Conservation (phyloP, 495 filamentous ascomycete species). For the Daldinia loculata region DNA sequence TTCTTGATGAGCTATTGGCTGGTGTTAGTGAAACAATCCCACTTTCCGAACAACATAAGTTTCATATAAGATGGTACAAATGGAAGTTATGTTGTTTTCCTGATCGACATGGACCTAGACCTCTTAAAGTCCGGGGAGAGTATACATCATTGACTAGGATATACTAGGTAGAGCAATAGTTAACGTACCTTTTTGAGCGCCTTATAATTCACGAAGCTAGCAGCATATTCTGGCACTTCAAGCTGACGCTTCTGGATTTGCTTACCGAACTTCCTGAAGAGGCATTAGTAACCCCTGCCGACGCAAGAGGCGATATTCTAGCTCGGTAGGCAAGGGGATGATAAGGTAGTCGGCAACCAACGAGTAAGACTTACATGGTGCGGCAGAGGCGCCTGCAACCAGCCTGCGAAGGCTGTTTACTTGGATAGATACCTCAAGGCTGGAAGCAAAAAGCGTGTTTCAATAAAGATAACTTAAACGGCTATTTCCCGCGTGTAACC, state of each 20-base stretch:
- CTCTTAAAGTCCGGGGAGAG: constrained; percentile 11
- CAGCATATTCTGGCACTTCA: constrained; percentile 98
- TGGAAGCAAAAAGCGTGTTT: constrained; percentile 16
- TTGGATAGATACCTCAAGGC: constrained; percentile 25
- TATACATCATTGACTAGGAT: constrained; percentile 9
- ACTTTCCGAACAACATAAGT: constrained; percentile 28
- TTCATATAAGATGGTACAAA: constrained; percentile 31
- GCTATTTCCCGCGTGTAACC: constrained; percentile 33
- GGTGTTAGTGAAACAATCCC: constrained; percentile 45
- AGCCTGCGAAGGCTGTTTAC: constrained; percentile 39
- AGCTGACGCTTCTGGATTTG: constrained; percentile 98
- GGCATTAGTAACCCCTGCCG: constrained; percentile 23
- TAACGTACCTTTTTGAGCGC: constrained; percentile 89
- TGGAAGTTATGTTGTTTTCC: constrained; percentile 11
- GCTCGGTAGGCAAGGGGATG: neutral
- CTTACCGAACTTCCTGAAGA: constrained; percentile 96
- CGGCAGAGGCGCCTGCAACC: constrained; percentile 38
- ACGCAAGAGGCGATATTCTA: neutral
- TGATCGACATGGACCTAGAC: constrained; percentile 3
- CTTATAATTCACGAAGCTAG: constrained; percentile 99
- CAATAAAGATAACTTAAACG: constrained; percentile 21
- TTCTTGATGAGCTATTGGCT: constrained; percentile 91
- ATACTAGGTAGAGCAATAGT: constrained; percentile 8
- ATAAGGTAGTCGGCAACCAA: neutral
- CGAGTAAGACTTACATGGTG: constrained; percentile 46